Base-by-base conservation (phyloP, 345 rosid species). In the Gossypium herbaceum region DNA sequence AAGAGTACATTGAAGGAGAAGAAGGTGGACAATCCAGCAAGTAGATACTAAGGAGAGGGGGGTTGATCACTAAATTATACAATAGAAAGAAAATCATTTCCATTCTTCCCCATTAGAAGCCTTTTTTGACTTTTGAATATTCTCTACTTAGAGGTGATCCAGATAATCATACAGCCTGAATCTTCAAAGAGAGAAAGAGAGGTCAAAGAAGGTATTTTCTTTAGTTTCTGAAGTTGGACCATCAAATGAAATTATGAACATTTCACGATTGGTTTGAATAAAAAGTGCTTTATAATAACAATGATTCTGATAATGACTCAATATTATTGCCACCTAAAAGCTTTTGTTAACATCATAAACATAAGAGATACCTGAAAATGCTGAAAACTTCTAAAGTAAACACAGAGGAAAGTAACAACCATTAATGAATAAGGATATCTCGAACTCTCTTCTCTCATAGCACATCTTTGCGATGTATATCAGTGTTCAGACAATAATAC, bases 111-210 rank as follows among this genome's bases (percentile, higher is more conserved):
- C 17, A 66, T 44, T 66, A 20, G 19, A 25, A 45, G 55, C 27
- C 55, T n/a, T 22, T 44, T 66, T 67, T 7, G 39, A 45, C 71
- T 45, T 45, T 27, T 20, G 12, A 67, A 12, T 16, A 67, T 67
- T 69, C 60, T 27, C 60, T 51, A 51, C 22, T 27, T 51, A 17
- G n/a, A 67, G 47, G 56, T 24, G 57, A 68, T 68, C 57, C 72
- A 45, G 71, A 63, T 43, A 68, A 48, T 19, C 72, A 20, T 15
- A 15, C 22, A 15, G 9, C 5, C 55, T 5, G 55, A 45, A 67
- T 22, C 39, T 13, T 67, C 13, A 43, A 50, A 66, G 52, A 67
- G 55, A 22, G 34, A n/a, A 2, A 67, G 27, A 16, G 17, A 39
- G 13, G 39, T 45, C 34, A 44, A 24, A 22, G 55, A 45, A 20